A percentile compares a stretch with the other conserved stretches of the same genome.
Conservation (phyloP, 768 basidiomycete genomes). For the Rhodosporidiobolus odoratus region DNA sequence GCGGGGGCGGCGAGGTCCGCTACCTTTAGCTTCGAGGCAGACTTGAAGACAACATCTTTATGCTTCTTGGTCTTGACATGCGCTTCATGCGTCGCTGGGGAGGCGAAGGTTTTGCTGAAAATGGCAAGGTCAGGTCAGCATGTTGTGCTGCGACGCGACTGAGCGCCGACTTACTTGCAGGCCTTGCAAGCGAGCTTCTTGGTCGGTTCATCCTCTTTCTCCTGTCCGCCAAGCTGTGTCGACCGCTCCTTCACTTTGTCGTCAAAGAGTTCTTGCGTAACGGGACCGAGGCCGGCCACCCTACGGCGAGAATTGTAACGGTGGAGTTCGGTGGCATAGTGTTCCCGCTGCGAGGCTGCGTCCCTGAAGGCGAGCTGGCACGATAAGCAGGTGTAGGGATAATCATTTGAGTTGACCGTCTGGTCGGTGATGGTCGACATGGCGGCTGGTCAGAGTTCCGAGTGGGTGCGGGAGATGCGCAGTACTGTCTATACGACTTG, state of each 20-base stretch:
- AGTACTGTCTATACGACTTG: too few relatives aligned
- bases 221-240: not conserved
- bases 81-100: slow-evolving; percentile 79
- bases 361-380: slow-evolving; percentile 81
- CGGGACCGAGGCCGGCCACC: slow-evolving; percentile 76
- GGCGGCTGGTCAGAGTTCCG: too few relatives aligned
- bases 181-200: slow-evolving; percentile 55
- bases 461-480: too few relatives aligned
- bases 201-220: slow-evolving; percentile 2
- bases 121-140: slow-evolving; percentile 1
- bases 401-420: slow-evolving; percentile 4
- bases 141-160: not conserved
- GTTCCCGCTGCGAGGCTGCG: slow-evolving; percentile 75
- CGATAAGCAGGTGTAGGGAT: slow-evolving; percentile 78
- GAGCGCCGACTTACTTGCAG: slow-evolving; percentile 64
- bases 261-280: slow-evolving; percentile 70
- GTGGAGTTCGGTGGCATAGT: slow-evolving; percentile 92
- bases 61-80: slow-evolving; percentile 88
- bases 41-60: slow-evolving; percentile 64
- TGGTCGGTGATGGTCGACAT: not conserved
- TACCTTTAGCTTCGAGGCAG: slow-evolving; percentile 31
- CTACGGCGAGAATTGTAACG: slow-evolving; percentile 86
- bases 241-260: slow-evolving; percentile 74
- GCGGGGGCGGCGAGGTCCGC: slow-evolving; percentile 10
- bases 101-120: slow-evolving; percentile 75